Evolutionary conservation across 2,329 filamentous ascomycete genomes (phyloP).

Genomic region (Alternaria arborescens): DNA sequence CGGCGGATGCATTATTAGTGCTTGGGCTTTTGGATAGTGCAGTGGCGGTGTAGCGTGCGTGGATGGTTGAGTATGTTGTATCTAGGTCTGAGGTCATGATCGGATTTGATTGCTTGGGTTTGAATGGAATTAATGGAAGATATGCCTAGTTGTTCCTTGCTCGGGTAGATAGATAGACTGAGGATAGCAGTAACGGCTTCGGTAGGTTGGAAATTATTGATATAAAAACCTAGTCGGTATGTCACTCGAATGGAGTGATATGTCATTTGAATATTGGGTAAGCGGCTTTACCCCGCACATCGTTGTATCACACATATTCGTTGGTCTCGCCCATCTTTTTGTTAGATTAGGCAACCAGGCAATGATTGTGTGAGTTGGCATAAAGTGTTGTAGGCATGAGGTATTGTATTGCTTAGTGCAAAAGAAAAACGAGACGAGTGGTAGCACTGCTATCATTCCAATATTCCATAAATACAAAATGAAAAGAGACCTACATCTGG

Average conservation of each 20-base stretch:
- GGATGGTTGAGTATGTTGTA: constrained; percentile 19
- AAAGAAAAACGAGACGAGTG: too few relatives aligned
- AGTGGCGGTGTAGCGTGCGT: constrained; percentile 21
- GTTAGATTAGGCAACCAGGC: too few relatives aligned
- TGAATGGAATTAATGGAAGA: neutral
- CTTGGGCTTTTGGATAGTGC: constrained; percentile 9
- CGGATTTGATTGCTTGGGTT: neutral
- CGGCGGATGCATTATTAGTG: constrained; percentile 3
- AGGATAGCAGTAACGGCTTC: neutral
- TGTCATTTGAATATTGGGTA: neutral
- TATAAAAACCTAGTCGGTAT: neutral
- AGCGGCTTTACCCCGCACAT: neutral
- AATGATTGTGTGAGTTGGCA: too few relatives aligned
- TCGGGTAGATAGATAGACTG: neutral
- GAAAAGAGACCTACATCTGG: too few relatives aligned
- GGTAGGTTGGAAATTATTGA: neutral
- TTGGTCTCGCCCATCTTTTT: neutral
- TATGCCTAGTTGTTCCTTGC: neutral
- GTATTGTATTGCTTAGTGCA: too few relatives aligned
- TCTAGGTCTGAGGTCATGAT: constrained; percentile 12
- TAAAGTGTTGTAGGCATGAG: too few relatives aligned
- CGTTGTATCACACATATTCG: neutral
- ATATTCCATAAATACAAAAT: too few relatives aligned
- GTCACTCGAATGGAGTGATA: neutral
- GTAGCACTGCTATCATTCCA: too few relatives aligned